Evolutionary conservation across 495 filamentous ascomycete genomes (phyloP).

Genomic region (Poronia punctata): DNA sequence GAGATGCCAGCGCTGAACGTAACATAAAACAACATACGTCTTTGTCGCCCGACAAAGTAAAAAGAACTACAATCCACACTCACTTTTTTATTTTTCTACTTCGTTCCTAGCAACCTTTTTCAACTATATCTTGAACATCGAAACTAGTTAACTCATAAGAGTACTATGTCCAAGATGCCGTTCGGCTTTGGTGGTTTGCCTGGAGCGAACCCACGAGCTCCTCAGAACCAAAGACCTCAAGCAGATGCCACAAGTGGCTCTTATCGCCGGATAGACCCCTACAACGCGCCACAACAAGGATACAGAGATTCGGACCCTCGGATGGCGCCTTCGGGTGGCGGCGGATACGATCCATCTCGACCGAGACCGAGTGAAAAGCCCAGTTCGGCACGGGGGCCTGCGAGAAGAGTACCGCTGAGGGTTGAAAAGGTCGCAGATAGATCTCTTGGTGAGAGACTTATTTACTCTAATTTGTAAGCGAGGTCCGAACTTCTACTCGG

Average conservation of each 20-base stretch:
- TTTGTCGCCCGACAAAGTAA: too few species aligned
- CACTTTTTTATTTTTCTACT: too few species aligned
- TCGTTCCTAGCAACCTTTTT: too few species aligned
- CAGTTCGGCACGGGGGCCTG: neutral
- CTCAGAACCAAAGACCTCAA: conserved; percentile 5
- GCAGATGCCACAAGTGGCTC: neutral
- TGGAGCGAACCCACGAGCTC: conserved; percentile 6
- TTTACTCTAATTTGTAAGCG: conserved; percentile 12
- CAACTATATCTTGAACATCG: too few species aligned
- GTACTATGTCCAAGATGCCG: conserved; percentile 9
- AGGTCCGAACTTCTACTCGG: neutral
- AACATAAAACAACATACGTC: too few species aligned
- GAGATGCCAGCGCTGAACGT: too few species aligned
- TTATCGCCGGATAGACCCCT: conserved; percentile 3
- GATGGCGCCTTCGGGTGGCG: neutral
- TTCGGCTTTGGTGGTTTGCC: conserved; percentile 8
- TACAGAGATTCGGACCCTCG: conserved; percentile 10
- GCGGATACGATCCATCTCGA: conserved; percentile 5
- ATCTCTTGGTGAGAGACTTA: conserved; percentile 4
- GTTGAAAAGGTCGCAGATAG: conserved; percentile 8
- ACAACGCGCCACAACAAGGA: conserved; percentile 4
- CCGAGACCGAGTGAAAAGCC: conserved; percentile 1
- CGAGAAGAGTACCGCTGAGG: conserved; percentile 5
- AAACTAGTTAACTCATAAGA: too few species aligned
- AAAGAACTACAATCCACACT: too few species aligned